phyloP scores from a whole-genome alignment of 1,284 basidiomycete species.

The Rhodotorula sp. region DNA sequence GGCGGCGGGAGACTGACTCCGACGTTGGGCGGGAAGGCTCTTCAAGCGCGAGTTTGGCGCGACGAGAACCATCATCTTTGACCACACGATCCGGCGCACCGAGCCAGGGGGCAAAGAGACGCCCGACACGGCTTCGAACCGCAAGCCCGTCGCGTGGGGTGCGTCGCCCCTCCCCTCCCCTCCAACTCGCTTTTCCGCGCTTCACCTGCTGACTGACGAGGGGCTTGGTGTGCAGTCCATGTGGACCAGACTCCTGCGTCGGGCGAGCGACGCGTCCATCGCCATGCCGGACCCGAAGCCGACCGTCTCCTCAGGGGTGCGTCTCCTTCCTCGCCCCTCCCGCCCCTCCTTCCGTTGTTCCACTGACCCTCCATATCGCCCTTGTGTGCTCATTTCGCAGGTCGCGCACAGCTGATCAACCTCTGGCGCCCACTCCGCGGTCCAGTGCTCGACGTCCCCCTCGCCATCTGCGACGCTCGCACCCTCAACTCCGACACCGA shows the following conservation, averaged over 20 bases:
- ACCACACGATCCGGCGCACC: slow-evolving; percentile 60
- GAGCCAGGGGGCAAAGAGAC: slow-evolving; percentile 49
- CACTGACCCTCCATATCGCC: slow-evolving; percentile 42
- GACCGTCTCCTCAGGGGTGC: slow-evolving; percentile 36
- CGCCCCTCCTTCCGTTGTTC: too few relatives aligned
- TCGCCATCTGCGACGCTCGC: slow-evolving; percentile 63
- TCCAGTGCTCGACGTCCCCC: slow-evolving; percentile 60
- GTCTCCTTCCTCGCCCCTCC: not conserved
- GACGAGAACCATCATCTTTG: slow-evolving; percentile 60
- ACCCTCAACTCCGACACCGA: slow-evolving; percentile 58
- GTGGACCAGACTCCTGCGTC: slow-evolving; percentile 60
- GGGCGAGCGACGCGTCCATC: slow-evolving; percentile 56
- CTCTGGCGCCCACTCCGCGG: slow-evolving; percentile 65
- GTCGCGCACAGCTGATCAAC: slow-evolving; percentile 67
- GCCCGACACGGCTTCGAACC: slow-evolving; percentile 52
- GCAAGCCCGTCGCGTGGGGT: slow-evolving; percentile 53
- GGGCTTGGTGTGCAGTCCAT: slow-evolving; percentile 50
- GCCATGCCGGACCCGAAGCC: slow-evolving; percentile 59
- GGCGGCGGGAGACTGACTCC: too few relatives aligned
- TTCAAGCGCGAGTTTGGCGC: slow-evolving; percentile 64
- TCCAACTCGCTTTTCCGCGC: not conserved
- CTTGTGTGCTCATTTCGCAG: slow-evolving; percentile 42
- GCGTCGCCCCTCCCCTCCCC: not conserved
- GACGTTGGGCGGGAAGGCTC: slow-evolving; percentile 44
- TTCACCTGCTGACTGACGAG: not conserved